Base-by-base conservation (phyloP, 345 rosid genomes). In the Camelina sativa region DNA sequence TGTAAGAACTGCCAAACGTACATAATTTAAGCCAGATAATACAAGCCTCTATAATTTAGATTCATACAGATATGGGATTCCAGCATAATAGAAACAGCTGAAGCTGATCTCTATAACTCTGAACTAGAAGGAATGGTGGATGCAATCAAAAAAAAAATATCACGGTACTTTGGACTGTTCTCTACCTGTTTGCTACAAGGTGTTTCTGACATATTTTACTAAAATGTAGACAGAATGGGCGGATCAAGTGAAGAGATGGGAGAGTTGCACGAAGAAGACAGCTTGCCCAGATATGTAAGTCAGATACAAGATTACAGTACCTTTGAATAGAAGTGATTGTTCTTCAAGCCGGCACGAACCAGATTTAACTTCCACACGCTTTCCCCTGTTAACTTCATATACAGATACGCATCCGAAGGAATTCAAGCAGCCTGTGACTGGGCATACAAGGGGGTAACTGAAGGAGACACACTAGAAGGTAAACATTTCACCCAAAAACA, bases 401-500 rank as follows among this genome's bases (percentile, higher is more conserved):
- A 67, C 77, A 93, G 97, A 38, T 93, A 93, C 62, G 97, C 98
- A 79, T 76, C 92, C 4, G 98, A 89, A 85, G 81, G 97, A 5
- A 87, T 86, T 41, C 81, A 83, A 78, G 90, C 93, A 11, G 97
- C 97, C 2, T 91, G 98, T 66, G 87, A 88, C 28, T 88, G 95
- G 96, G 94, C 98, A 5, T 91, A 94, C 51, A 88, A 89, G 79
- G 95, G 90, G 1, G 97, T 69, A 2, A 60, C 51, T 9, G 83
- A 89, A 50, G 97, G 85, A 44, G 82, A 88, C 1, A 73, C 78
- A 0, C 86, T 94, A 55, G 80, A 84, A 84, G 98, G 94, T 89
- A 72, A 35, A 11, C 0, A 65, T 16, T 2, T 13, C 8, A 48
- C 56, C 50, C 17, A 17, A 17, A 17, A 17, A 17, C 17, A 17